A percentile compares a stretch with the other conserved stretches of the same genome.
Evolutionary conservation across 106 monocot genomes (phyloP).

Genomic region (Dendrobium huoshanense): DNA sequence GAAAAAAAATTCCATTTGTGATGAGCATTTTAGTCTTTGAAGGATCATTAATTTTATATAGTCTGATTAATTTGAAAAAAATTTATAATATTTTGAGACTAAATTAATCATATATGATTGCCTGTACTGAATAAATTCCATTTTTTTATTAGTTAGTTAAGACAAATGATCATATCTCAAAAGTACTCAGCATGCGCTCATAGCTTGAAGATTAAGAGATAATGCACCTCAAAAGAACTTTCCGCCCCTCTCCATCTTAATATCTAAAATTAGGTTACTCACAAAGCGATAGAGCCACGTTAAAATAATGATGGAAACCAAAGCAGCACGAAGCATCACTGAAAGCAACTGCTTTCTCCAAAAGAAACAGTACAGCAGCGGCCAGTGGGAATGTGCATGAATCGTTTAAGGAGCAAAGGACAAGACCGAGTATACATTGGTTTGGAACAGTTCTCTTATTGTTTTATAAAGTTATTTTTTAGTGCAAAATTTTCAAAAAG

Average conservation of each 20-base stretch:
- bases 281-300: neutral
- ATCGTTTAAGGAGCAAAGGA: neutral
- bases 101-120: too few species aligned
- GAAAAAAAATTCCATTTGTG: too few species aligned
- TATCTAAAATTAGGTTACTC: neutral
- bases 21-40: too few species aligned
- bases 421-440: neutral
- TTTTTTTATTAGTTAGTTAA: neutral
- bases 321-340: neutral
- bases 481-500: too few species aligned
- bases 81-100: too few species aligned
- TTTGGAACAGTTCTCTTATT: too few species aligned
- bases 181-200: neutral
- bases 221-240: neutral
- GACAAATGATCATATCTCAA: neutral
- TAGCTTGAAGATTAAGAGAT: neutral
- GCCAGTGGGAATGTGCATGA: neutral
- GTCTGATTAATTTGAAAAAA: too few species aligned
- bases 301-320: constrained; percentile 1
- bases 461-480: too few species aligned
- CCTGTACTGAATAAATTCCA: too few species aligned
- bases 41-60: too few species aligned
- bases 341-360: neutral
- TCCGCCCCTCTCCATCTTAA: neutral
- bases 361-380: neutral